Conservation (phyloP, 345 rosid genomes). For the Rhodamnia rubescens region DNA sequence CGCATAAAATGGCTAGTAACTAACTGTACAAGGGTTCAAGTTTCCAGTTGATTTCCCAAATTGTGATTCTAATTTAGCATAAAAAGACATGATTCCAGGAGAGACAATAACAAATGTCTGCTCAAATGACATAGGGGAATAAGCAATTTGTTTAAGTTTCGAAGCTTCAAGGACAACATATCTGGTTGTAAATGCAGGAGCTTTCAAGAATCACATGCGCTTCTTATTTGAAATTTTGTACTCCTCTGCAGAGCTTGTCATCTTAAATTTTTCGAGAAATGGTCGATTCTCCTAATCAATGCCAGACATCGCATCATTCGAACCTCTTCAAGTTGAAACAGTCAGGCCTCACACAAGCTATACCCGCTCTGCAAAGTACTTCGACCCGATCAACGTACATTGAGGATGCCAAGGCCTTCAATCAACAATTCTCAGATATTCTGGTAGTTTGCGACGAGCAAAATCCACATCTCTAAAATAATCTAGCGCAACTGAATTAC, state of each 20-base stretch:
- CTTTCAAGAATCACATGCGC: not conserved
- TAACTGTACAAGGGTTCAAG: not conserved
- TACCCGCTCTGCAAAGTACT: not conserved
- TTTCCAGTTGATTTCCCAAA: too few relatives aligned
- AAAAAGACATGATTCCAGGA: not conserved
- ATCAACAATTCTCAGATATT: not conserved
- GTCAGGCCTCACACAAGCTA: not conserved
- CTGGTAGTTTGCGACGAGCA: too few relatives aligned
- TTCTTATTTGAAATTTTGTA: not conserved
- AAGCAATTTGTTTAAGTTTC: not conserved
- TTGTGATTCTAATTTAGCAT: too few relatives aligned
- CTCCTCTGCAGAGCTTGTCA: not conserved
- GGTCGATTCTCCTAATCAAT: not conserved
- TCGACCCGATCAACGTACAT: not conserved
- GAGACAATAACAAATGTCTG: not conserved
- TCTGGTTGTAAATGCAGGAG: not conserved
- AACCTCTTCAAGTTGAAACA: not conserved
- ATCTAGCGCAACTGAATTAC: too few relatives aligned
- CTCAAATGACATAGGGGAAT: not conserved
- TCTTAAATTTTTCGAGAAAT: not conserved
- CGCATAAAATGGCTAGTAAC: accelerated
- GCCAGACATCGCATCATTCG: not conserved
- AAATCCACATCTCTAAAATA: too few relatives aligned
- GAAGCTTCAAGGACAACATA: not conserved
- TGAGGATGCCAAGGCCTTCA: not conserved